These are phyloP conservation scores for Aspergillus tamarii DNA, from an alignment of 2,329 filamentous ascomycete species.

Conservation along the genomic window DNA sequence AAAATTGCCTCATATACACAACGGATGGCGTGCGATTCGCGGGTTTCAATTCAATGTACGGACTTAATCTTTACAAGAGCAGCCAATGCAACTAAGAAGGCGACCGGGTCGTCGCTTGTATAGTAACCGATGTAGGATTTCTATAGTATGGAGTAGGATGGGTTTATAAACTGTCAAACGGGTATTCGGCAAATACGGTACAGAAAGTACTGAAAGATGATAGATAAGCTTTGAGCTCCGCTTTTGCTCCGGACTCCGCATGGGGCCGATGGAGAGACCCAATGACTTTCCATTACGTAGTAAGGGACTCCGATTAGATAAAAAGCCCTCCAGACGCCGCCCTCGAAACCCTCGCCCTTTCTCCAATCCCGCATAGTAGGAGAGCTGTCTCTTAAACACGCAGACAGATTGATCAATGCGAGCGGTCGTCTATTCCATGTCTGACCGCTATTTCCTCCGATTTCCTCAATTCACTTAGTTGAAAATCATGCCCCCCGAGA, in stretches of 20 bases:
- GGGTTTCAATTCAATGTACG: background rate
- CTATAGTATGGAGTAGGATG: background rate
- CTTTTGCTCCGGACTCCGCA: background rate
- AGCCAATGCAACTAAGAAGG: background rate
- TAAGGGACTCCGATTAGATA: background rate
- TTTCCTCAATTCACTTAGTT: conserved; percentile 6
- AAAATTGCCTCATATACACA: conserved; percentile 4
- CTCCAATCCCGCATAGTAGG: background rate
- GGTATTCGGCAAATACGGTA: too few species aligned
- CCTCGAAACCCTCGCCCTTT: background rate
- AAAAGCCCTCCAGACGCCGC: background rate
- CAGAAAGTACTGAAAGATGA: too few species aligned
- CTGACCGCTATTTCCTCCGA: background rate
- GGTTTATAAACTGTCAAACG: background rate
- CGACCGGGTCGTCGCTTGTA: too few species aligned
- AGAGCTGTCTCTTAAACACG: background rate
- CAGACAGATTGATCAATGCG: background rate
- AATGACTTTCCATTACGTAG: conserved; percentile 1
- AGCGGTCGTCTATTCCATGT: background rate
- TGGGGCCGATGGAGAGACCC: background rate
- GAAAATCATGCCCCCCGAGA: conserved; percentile 20
- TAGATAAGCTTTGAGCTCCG: conserved; percentile 1
- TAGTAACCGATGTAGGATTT: background rate
- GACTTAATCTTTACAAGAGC: background rate
- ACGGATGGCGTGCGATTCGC: background rate